Evolutionary conservation across 2,329 filamentous ascomycete species (phyloP).

Genomic region (Fonsecaea erecta): DNA sequence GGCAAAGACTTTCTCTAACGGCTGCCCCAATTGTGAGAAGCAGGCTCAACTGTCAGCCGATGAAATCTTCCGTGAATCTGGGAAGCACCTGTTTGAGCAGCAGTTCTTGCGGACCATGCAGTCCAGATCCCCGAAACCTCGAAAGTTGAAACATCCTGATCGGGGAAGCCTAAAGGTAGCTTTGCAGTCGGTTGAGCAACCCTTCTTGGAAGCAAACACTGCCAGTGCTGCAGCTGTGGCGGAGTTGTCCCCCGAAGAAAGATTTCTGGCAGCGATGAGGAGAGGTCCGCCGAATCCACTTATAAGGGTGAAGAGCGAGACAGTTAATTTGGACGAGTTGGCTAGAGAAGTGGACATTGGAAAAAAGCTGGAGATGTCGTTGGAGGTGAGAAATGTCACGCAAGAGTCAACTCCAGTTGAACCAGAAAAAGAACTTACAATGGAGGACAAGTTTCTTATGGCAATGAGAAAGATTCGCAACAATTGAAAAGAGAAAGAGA

Average conservation of each 20-base stretch:
- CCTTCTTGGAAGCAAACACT: neutral
- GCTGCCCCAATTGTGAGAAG: slow-evolving; percentile 35
- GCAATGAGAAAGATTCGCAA: slow-evolving; percentile 18
- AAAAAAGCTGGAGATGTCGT: neutral
- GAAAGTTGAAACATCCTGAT: neutral
- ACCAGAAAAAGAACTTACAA: slow-evolving; percentile 8
- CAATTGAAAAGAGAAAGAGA: neutral
- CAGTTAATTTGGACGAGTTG: neutral
- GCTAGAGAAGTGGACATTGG: neutral
- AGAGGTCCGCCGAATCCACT: neutral
- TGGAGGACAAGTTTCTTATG: slow-evolving; percentile 21
- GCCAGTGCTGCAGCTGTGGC: neutral
- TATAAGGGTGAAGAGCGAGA: neutral
- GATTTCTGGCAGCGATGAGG: slow-evolving; percentile 9
- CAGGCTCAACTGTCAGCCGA: slow-evolving; percentile 10
- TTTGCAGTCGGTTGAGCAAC: neutral
- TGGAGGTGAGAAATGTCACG: neutral
- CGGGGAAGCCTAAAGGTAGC: neutral
- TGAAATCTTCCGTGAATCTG: slow-evolving; percentile 15
- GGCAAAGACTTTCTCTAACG: slow-evolving; percentile 25
- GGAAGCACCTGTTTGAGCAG: slow-evolving; percentile 24
- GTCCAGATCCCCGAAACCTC: neutral
- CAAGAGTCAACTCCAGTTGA: neutral
- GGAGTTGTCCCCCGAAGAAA: neutral
- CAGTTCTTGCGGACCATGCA: slow-evolving; percentile 18